Evolutionary conservation across 1,284 basidiomycete genomes (phyloP).

Genomic region (Hemileia vastatrix): DNA sequence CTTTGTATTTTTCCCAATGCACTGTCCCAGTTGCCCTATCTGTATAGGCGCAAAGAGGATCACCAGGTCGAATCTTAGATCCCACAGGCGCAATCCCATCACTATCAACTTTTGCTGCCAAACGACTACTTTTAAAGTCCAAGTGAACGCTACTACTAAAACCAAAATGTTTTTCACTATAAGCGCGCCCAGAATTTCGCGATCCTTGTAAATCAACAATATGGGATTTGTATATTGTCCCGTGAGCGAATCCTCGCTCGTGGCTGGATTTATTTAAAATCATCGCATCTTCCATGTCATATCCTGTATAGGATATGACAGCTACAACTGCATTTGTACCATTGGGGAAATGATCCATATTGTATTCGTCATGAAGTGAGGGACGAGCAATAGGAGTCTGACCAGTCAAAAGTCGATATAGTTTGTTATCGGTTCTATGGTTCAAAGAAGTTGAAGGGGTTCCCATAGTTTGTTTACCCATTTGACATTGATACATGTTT

Average conservation of each 20-base stretch:
- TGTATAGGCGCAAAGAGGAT: constrained; percentile 69
- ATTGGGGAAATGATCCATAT: constrained; percentile 97
- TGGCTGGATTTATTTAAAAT: constrained; percentile 98
- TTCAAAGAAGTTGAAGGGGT: constrained; percentile 84
- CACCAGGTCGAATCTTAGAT: constrained; percentile 60
- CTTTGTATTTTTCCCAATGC: constrained; percentile 88
- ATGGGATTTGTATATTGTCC: constrained; percentile 92
- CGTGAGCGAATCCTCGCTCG: constrained; percentile 94
- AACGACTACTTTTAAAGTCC: constrained; percentile 47
- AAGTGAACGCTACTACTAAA: constrained; percentile 65
- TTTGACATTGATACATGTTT: constrained; percentile 62
- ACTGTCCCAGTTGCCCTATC: constrained; percentile 79
- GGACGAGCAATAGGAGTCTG: constrained; percentile 95
- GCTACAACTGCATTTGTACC: constrained; percentile 97
- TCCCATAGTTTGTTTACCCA: constrained; percentile 99
- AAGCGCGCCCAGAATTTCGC: constrained; percentile 20
- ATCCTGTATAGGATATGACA: constrained; percentile 98
- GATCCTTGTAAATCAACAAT: constrained; percentile 67
- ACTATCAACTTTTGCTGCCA: constrained; percentile 58
- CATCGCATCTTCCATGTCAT: constrained; percentile 99
- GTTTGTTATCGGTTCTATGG: constrained; percentile 95
- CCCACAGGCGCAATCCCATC: constrained; percentile 84
- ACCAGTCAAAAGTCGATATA: constrained; percentile 88
- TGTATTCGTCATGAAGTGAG: constrained; percentile 83
- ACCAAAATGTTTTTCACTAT: constrained; percentile 65